A percentile compares a stretch with the other conserved stretches of the same genome.
phyloP scores from a whole-genome alignment of 2,329 filamentous ascomycete genomes.

The Fusarium sp. region DNA sequence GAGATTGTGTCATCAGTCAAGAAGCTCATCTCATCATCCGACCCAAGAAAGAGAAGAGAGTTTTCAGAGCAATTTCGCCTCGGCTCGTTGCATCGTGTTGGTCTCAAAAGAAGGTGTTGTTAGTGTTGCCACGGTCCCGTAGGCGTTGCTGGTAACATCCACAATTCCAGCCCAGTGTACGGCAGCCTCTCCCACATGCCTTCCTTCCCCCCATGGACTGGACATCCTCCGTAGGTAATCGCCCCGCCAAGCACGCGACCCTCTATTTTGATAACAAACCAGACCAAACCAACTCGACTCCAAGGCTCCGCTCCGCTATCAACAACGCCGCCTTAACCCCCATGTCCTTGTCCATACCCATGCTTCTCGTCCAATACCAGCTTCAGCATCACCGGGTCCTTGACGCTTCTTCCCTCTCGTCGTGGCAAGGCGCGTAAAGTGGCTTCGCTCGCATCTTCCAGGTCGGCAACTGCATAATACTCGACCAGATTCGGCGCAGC shows the following conservation, averaged over 20 bases:
- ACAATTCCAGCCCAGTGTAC: slow-evolving; percentile 24
- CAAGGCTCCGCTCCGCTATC: neutral
- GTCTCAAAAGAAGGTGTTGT: neutral
- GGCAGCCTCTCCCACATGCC: slow-evolving; percentile 18
- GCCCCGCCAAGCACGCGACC: slow-evolving; percentile 39
- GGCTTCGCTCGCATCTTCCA: neutral
- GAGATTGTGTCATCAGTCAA: neutral
- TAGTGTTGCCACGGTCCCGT: slow-evolving; percentile 14
- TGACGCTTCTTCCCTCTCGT: neutral
- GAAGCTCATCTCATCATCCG: neutral
- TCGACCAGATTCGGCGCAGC: neutral
- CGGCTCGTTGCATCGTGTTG: neutral
- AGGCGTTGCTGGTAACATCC: slow-evolving; percentile 26
- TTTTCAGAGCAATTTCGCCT: slow-evolving; percentile 16
- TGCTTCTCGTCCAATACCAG: neutral
- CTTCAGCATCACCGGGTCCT: neutral
- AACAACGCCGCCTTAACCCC: neutral
- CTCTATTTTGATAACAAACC: slow-evolving; percentile 37
- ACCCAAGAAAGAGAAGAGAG: neutral
- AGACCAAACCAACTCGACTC: neutral
- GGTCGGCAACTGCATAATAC: neutral
- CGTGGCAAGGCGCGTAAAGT: neutral
- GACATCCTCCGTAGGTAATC: neutral
- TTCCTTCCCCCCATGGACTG: slow-evolving; percentile 1
- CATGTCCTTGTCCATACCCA: neutral